Evolutionary conservation across 305 asterid genomes (phyloP).

Genomic region (Salvia sclarea): DNA sequence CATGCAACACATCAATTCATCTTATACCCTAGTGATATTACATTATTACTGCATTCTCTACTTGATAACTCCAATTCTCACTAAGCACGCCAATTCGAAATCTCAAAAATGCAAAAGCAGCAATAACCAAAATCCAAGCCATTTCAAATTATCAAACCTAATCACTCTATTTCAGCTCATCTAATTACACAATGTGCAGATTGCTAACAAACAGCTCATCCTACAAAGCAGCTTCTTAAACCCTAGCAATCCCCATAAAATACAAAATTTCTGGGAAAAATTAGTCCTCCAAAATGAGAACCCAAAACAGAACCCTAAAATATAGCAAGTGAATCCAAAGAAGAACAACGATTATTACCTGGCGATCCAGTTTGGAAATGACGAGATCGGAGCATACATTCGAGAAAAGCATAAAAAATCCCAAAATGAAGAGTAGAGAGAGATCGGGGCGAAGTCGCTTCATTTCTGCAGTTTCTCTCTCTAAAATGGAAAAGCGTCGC

Average conservation of each 20-base stretch:
- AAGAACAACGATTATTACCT: slow-evolving; percentile 40
- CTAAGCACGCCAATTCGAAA: slow-evolving; percentile 12
- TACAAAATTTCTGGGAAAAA: not conserved
- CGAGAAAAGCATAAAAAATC: slow-evolving; percentile 37
- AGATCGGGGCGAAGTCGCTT: slow-evolving; percentile 43
- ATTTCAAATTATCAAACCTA: not conserved
- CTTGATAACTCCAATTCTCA: not conserved
- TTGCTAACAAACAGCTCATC: not conserved
- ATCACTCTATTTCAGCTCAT: slow-evolving; percentile 16
- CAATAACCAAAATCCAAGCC: not conserved
- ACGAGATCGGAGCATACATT: slow-evolving; percentile 70
- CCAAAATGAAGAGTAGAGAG: slow-evolving; percentile 34
- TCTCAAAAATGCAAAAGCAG: not conserved
- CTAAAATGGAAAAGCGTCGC: not conserved
- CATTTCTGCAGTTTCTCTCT: slow-evolving; percentile 42
- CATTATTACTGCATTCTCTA: slow-evolving; percentile 10
- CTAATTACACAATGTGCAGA: not conserved
- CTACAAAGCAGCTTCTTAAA: slow-evolving; percentile 28
- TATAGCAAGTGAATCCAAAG: too few relatives aligned
- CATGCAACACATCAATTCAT: not conserved
- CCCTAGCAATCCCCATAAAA: slow-evolving; percentile 31
- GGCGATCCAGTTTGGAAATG: slow-evolving; percentile 82
- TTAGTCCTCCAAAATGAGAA: not conserved
- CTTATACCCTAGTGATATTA: not conserved
- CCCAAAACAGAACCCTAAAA: not conserved